Evolutionary conservation across 1,284 basidiomycete genomes (phyloP).

Genomic region (Puccinia novopanici): DNA sequence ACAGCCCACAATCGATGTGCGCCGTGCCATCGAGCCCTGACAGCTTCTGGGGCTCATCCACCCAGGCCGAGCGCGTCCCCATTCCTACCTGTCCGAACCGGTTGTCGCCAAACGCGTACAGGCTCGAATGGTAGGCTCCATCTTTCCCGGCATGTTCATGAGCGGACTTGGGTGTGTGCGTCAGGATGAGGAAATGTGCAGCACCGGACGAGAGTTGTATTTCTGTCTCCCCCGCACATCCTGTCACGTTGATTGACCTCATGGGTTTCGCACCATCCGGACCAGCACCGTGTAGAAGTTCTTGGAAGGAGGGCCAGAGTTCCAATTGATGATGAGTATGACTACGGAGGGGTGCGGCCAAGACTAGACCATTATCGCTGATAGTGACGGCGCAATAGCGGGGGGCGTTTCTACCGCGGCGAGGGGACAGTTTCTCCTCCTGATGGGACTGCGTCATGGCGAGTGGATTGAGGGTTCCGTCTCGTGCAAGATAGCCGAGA

Average conservation of each 20-base stretch:
- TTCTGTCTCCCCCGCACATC: conserved; percentile 22
- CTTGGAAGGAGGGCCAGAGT: conserved; percentile 40
- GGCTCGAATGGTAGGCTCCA: conserved; percentile 9
- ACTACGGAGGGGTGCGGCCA: not conserved
- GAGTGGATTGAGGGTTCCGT: conserved; percentile 31
- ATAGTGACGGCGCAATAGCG: conserved; percentile 40
- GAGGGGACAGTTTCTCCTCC: not conserved
- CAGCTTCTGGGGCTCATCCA: conserved; percentile 6
- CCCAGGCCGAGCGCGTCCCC: conserved; percentile 1
- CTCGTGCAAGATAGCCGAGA: conserved; percentile 35
- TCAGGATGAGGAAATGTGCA: conserved; percentile 42
- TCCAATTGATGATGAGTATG: not conserved
- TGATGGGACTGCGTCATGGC: no score
- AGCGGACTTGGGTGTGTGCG: conserved; percentile 18
- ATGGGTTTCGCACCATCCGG: not conserved
- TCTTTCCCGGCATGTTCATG: not conserved
- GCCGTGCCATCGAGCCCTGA: conserved; percentile 3
- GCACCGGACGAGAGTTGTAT: conserved; percentile 38
- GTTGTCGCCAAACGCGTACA: conserved; percentile 47
- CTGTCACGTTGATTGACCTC: not conserved
- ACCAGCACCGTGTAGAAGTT: conserved; percentile 13
- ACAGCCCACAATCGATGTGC: conserved; percentile 32
- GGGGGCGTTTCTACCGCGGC: not conserved
- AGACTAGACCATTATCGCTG: conserved; percentile 22
- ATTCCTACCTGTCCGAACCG: conserved; percentile 45